Evolutionary conservation across 805 yeast genomes (phyloP).

Genomic region (Sporopachydermia quercuum): DNA sequence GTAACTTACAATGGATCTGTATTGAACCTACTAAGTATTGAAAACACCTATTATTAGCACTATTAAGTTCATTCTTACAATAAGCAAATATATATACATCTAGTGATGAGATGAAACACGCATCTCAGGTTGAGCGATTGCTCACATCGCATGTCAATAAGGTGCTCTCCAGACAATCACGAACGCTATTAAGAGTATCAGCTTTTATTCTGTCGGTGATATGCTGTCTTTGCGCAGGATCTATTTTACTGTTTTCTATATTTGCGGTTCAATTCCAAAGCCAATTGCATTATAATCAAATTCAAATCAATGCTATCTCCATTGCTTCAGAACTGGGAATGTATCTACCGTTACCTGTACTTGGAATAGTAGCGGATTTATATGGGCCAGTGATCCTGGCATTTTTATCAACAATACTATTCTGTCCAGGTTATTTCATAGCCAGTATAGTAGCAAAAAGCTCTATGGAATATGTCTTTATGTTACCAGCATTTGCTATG

Average conservation of each 20-base stretch:
- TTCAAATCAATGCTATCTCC: constrained; percentile 59
- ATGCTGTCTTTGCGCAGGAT: constrained; percentile 60
- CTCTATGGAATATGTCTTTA: constrained; percentile 17
- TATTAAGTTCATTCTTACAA: no score
- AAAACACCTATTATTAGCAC: no score
- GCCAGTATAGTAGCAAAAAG: constrained; percentile 25
- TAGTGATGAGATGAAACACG: constrained; percentile 7
- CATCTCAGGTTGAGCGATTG: constrained; percentile 7
- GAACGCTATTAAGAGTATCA: constrained; percentile 6
- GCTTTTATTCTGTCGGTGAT: constrained; percentile 5
- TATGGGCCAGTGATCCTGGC: constrained; percentile 71
- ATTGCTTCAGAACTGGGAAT: constrained; percentile 65
- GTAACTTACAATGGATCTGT: no score
- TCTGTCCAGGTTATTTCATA: constrained; percentile 52
- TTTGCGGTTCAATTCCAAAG: constrained; percentile 57
- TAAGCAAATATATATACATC: no score
- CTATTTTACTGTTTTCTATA: constrained; percentile 68
- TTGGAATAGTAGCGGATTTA: constrained; percentile 75
- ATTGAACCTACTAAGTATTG: no score
- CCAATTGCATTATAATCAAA: constrained; percentile 44
- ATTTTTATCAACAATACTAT: constrained; percentile 40
- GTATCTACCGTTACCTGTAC: constrained; percentile 68
- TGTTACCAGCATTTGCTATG: constrained; percentile 37
- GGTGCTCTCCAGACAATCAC: constrained; percentile 4
- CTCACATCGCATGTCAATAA: constrained; percentile 8